Conservation (phyloP, 2,329 filamentous ascomycete species). For the Ascochyta koolunga region DNA sequence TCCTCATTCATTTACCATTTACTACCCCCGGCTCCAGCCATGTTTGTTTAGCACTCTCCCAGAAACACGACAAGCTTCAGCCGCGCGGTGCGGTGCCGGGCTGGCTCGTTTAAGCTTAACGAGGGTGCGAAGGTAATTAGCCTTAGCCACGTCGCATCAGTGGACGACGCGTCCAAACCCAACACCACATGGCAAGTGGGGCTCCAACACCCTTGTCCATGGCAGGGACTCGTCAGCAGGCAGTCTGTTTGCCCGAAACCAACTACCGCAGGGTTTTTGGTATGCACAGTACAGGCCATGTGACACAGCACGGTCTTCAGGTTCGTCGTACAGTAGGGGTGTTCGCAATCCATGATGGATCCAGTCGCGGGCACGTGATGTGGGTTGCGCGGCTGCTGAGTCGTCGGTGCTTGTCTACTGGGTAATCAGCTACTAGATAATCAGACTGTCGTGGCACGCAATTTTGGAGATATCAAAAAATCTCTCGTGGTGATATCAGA, state of each 20-base stretch:
- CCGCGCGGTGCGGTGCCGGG: too few species aligned
- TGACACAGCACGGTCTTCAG: constrained; percentile 2
- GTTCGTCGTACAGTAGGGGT: neutral
- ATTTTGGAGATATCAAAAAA: neutral
- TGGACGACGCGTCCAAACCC: constrained; percentile 8
- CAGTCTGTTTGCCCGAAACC: neutral
- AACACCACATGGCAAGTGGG: constrained; percentile 14
- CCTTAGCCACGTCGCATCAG: too few species aligned
- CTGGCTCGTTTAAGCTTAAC: too few species aligned
- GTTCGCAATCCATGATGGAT: neutral
- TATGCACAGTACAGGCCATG: neutral
- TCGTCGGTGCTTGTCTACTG: too few species aligned
- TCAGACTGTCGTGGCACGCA: constrained; percentile 5
- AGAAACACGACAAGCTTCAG: too few species aligned
- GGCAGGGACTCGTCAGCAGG: constrained; percentile 13
- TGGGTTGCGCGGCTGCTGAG: too few species aligned
- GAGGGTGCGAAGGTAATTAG: too few species aligned
- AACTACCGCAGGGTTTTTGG: neutral
- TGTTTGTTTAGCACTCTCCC: too few species aligned
- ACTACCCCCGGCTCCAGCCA: too few species aligned
- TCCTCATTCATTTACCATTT: too few species aligned
- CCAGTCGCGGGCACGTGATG: constrained; percentile 7
- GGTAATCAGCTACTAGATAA: too few species aligned
- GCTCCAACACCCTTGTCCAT: constrained; percentile 2
- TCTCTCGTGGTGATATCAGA: constrained; percentile 6